A percentile compares a stretch with the other conserved stretches of the same genome.
These are phyloP conservation scores for Daphne laureola DNA, from an alignment of 441 rosid species.

Conservation along the genomic window DNA sequence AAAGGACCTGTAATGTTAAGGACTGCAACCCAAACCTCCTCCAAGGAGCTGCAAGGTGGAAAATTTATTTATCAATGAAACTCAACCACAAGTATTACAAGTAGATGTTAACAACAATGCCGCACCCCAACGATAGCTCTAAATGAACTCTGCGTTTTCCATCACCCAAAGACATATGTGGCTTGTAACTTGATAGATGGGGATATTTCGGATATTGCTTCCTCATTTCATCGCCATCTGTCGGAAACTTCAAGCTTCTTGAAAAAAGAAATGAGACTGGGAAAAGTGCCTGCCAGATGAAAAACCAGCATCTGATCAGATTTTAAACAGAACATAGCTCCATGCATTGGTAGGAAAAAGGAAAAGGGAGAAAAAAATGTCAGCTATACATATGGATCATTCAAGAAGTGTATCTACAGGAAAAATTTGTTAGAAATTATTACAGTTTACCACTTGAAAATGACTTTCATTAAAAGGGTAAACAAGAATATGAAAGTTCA, in stretches of 20 bases:
- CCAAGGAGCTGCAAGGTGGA: constrained; percentile 53
- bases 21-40: constrained; percentile 92
- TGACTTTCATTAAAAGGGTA: no score
- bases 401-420: no score
- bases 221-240: constrained; percentile 42
- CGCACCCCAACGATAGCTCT: constrained; percentile 86
- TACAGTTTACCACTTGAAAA: no score
- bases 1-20: constrained; percentile 91
- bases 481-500: no score
- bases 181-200: constrained; percentile 40
- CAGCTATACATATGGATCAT: no score
- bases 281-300: constrained; percentile 51
- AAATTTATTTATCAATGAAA: constrained; percentile 4
- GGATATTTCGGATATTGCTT: constrained; percentile 53
- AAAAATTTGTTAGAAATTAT: no score
- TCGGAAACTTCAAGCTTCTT: constrained; percentile 65
- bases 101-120: constrained; percentile 1
- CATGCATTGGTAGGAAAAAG: no score
- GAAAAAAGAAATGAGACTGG: constrained; percentile 72
- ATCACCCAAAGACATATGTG: constrained; percentile 23
- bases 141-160: constrained; percentile 74
- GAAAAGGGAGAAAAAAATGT: no score
- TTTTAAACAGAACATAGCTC: no score
- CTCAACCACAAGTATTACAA: background rate
- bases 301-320: background rate